Conservation (phyloP, 306 rosid genomes). For the Adenanthera pavonina region DNA sequence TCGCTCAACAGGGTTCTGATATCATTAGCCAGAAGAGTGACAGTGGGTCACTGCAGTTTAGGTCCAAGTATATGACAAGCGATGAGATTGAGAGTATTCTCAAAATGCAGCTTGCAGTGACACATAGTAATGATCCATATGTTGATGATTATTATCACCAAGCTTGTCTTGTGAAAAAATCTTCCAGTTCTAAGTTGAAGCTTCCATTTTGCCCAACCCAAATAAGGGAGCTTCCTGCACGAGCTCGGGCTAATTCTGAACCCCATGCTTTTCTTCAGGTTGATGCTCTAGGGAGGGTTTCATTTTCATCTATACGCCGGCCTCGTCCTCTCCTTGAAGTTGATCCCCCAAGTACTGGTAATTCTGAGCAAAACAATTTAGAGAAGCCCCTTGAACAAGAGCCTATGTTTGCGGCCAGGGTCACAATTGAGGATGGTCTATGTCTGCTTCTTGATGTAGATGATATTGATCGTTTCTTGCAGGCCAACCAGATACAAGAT, state of each 20-base stretch:
- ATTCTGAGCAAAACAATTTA: constrained; percentile 49
- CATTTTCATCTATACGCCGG: constrained; percentile 59
- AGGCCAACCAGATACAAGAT: constrained; percentile 52
- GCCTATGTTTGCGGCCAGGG: constrained; percentile 61
- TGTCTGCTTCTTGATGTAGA: constrained; percentile 66
- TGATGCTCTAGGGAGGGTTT: constrained; percentile 61
- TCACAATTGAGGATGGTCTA: constrained; percentile 58
- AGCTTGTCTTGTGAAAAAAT: constrained; percentile 54
- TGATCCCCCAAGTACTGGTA: constrained; percentile 50
- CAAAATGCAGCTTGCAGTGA: constrained; percentile 64
- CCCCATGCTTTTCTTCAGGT: constrained; percentile 53
- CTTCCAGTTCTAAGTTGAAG: constrained; percentile 52
- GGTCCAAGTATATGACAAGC: constrained; percentile 62
- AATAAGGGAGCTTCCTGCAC: constrained; percentile 55
- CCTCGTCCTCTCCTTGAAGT: constrained; percentile 61
- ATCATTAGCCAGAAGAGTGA: constrained; percentile 62
- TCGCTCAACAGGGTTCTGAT: constrained; percentile 55
- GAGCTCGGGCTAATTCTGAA: constrained; percentile 54
- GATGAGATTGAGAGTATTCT: constrained; percentile 68
- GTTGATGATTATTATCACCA: constrained; percentile 63
- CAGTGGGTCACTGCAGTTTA: constrained; percentile 52
- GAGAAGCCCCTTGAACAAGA: constrained; percentile 66
- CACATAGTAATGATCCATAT: constrained; percentile 61
- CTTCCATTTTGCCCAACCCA: constrained; percentile 60
- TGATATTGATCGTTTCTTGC: constrained; percentile 58